These are phyloP conservation scores for Fraxinus anomala DNA, from an alignment of 257 asterid genomes.

Conservation along the genomic window DNA sequence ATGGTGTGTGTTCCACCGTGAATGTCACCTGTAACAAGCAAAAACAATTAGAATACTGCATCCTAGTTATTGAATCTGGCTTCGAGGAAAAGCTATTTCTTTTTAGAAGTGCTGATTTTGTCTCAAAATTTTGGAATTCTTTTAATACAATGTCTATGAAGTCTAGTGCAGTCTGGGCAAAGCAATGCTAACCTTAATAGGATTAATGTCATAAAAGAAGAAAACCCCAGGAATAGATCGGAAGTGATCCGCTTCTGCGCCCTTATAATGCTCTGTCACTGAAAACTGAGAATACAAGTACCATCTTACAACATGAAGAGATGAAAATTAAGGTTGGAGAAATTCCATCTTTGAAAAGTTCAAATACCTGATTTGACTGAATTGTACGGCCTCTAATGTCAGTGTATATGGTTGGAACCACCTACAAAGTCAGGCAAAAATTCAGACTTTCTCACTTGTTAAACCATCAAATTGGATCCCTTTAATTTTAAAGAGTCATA, in stretches of 20 bases:
- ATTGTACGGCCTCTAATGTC: conserved; percentile 69
- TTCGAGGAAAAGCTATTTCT: background rate
- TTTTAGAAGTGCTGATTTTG: background rate
- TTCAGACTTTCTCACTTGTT: conserved; percentile 8
- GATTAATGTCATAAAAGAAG: conserved; percentile 95
- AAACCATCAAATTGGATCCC: conserved; percentile 19
- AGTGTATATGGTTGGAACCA: conserved; percentile 88
- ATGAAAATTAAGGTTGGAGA: conserved; percentile 1
- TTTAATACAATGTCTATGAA: background rate
- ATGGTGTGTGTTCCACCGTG: conserved; percentile 79
- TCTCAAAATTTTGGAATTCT: background rate
- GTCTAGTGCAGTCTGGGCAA: background rate
- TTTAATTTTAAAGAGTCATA: background rate
- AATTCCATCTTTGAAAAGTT: conserved; percentile 21
- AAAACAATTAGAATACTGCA: conserved; percentile 12
- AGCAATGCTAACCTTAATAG: conserved; percentile 70
- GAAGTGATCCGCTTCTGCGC: conserved; percentile 55
- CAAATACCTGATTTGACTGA: conserved; percentile 84
- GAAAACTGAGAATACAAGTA: conserved; percentile 69
- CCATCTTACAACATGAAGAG: conserved; percentile 6
- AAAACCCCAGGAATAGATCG: conserved; percentile 80
- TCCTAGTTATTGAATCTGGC: conserved; percentile 11
- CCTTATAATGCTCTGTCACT: conserved; percentile 91
- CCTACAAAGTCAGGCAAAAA: conserved; percentile 58
- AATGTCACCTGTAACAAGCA: conserved; percentile 69